A percentile compares a stretch with the other conserved stretches of the same genome.
Conservation (phyloP, 805 yeast species). For the Candida multigemmis region DNA sequence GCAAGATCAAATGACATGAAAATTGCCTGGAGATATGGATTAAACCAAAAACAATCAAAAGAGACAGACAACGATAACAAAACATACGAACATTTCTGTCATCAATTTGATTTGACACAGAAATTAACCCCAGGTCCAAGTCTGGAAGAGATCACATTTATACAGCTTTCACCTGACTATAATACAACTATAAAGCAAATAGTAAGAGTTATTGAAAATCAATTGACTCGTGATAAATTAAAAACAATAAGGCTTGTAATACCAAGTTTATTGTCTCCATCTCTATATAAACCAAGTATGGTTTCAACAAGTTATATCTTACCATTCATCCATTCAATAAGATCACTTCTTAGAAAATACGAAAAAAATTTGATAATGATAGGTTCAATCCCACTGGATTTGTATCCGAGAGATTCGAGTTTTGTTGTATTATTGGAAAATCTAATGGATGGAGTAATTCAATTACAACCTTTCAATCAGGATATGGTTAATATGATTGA, state of each 20-base stretch:
- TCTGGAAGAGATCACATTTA: slow-evolving; percentile 48
- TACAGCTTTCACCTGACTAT: slow-evolving; percentile 27
- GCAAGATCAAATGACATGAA: slow-evolving; percentile 44
- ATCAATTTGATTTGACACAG: slow-evolving; percentile 72
- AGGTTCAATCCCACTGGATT: slow-evolving; percentile 52
- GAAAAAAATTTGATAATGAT: slow-evolving; percentile 39
- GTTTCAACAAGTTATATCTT: slow-evolving; percentile 40
- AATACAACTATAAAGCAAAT: slow-evolving; percentile 29
- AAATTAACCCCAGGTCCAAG: slow-evolving; percentile 60
- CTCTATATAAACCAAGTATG: slow-evolving; percentile 48
- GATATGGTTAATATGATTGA: slow-evolving; percentile 60
- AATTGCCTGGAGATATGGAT: slow-evolving; percentile 92
- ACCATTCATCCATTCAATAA: slow-evolving; percentile 53
- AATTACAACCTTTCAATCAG: slow-evolving; percentile 75
- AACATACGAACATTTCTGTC: slow-evolving; percentile 44
- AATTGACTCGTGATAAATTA: slow-evolving; percentile 29
- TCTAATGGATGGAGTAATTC: slow-evolving; percentile 58
- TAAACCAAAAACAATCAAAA: slow-evolving; percentile 15
- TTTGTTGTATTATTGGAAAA: slow-evolving; percentile 45
- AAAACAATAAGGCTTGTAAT: slow-evolving; percentile 56
- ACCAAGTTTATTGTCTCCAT: slow-evolving; percentile 78
- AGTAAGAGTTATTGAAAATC: slow-evolving; percentile 21
- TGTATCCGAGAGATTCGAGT: slow-evolving; percentile 48
- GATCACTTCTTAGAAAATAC: slow-evolving; percentile 41
- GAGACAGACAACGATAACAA: slow-evolving; percentile 10